Evolutionary conservation across 345 rosid genomes (phyloP), one percentile per base, ranked within the genome.

Genomic region (Pugionium dolabratum): DNA sequence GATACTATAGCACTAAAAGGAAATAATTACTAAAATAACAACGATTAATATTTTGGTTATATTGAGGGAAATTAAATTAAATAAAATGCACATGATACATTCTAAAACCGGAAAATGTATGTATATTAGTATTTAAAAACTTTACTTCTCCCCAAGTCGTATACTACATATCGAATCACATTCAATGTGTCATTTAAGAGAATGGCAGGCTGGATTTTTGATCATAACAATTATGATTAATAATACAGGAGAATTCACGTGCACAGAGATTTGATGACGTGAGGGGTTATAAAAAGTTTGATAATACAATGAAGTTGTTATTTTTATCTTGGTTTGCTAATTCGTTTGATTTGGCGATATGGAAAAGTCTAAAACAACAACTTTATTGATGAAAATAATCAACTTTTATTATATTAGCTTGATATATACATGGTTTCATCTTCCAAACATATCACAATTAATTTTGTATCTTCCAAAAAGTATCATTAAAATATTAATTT

Each of bases 131-230:
- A 18, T 18, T 62, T 46, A 36, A 62, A 71, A 62, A 64, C 28
- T 56, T 33, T 64, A 54, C 53, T 0, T 48, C 31, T 18, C 18
- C 11, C 44, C 33, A 56, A 42, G 60, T 57, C 71, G 54, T 64
- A 72, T 72, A 70, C 54, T 49, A 58, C 66, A 57, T 33, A 72
- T 65, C 76, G 66, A 72, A 72, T 65, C 71, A 72, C 39, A 35
- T 33, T 58, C 60, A 44, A 50, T 34, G 54, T 64, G 67, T 66
- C 62, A 59, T 45, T 59, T 18, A 59, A 65, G 49, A 71, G 79
- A 75, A 75, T 79, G 82, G 77, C 77, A 78, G 71, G 52, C 69
- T 79, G 77, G 71, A 33, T 54, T 56, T 67, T 66, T 41, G 26
- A 71, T 44, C 49, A 30, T 44, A 43, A 65, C 3, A 57, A 42